Base-by-base conservation (phyloP, 2,329 filamentous ascomycete species). In the Sclerotiophoma versabilis region DNA sequence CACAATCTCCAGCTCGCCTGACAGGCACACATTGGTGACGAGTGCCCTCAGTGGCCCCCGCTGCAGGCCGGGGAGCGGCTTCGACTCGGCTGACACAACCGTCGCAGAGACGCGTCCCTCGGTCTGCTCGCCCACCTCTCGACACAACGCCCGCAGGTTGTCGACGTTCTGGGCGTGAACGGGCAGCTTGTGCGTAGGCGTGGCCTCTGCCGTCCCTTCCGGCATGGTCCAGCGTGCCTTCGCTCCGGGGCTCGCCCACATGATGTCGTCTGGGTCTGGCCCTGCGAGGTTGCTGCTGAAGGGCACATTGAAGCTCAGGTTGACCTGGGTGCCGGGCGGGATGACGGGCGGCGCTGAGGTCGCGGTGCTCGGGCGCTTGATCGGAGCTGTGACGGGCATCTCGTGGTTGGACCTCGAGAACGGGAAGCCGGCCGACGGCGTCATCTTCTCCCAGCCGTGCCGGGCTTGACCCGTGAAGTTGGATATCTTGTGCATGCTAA, bases 231-330 rank as follows among this genome's bases (percentile, higher is more conserved):
- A 99, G 74, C 91, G 87, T 63, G 93, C 85, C 62, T 96, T 87
- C 57, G 93, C 93, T 65, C 92, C 90, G 53, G 87, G 86, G 60
- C 91, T 96, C 60, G 93, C 92, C 78, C 97, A 93, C 57, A 98
- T 85, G 69, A 99, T 91, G 76, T 98, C 93, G 76, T 97, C 92
- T 64, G 90, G 90, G 70, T 98, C 92, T 60, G 95, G 95, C 27
- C 95, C 95, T 59, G 91, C 86, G 58, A 99, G 87, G 69, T 93
- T 93, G 61, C 91, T 96, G 65, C 92, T 88, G 78, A 98, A 97
- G 57, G 95, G 95, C 42, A 99, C 90, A 74, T 97, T 98, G 87
- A 99, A 98, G 62, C 92, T 93, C 75, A 96, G 89, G 77, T 96
- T 92, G 76, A 98, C 91, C 63, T 87, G 87, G 46, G 88, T 83